A percentile compares a stretch with the other conserved stretches of the same genome.
Conservation (phyloP, 1,139 yeast species). For the Taphrina betulina region DNA sequence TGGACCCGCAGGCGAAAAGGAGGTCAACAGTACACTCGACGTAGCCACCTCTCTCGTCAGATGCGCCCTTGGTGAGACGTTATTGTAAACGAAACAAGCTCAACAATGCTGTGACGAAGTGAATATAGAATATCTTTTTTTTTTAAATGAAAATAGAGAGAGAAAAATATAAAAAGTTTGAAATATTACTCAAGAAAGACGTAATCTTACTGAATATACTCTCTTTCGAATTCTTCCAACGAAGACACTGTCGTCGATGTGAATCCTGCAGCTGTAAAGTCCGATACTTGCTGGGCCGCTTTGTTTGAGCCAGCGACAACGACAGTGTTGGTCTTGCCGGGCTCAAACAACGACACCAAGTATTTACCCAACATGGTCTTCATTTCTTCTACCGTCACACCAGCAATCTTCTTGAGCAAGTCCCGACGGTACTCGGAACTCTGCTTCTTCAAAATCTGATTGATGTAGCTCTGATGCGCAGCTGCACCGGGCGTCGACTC, state of each 20-base stretch:
- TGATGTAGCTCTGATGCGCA: slow-evolving; percentile 29
- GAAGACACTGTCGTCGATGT: slow-evolving; percentile 1
- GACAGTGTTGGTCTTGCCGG: slow-evolving; percentile 15
- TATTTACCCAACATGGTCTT: slow-evolving; percentile 20
- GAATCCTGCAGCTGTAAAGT: slow-evolving; percentile 18
- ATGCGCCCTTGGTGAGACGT: slow-evolving; percentile 32
- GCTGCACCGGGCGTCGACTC: slow-evolving; percentile 39
- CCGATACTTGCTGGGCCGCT: slow-evolving; percentile 1
- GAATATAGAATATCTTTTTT: too few relatives aligned
- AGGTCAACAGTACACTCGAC: slow-evolving; percentile 72
- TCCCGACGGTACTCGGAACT: slow-evolving; percentile 40
- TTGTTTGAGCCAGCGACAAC: slow-evolving; percentile 14
- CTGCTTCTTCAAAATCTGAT: slow-evolving; percentile 44
- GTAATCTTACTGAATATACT: too few relatives aligned
- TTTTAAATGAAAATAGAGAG: too few relatives aligned
- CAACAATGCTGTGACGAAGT: too few relatives aligned
- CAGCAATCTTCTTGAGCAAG: slow-evolving; percentile 35
- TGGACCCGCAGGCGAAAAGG: slow-evolving; percentile 67
- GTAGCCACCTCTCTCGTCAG: slow-evolving; percentile 33
- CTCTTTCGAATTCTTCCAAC: slow-evolving; percentile 23
- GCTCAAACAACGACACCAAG: slow-evolving; percentile 18
- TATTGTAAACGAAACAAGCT: background rate
- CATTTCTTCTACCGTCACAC: slow-evolving; percentile 17
- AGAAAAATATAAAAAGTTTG: too few relatives aligned
- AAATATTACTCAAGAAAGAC: too few relatives aligned